phyloP scores from a whole-genome alignment of 371 early-diverging fungal species.

The Parasitella parasitica region DNA sequence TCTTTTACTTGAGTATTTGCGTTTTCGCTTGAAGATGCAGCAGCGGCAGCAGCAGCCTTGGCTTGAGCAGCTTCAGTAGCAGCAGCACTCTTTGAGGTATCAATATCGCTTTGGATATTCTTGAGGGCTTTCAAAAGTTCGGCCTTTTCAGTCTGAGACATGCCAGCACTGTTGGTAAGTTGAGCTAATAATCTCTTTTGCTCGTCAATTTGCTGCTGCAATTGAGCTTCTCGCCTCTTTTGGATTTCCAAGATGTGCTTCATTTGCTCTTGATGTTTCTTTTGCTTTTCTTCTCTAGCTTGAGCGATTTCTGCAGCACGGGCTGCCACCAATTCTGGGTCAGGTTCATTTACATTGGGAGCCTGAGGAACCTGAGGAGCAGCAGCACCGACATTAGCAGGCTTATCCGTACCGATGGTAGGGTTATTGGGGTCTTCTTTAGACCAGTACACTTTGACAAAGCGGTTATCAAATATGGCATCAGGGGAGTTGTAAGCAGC shows the following conservation, averaged over 20 bases:
- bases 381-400: not conserved
- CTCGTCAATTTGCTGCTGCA: constrained; percentile 62
- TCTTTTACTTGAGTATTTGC: constrained; percentile 3
- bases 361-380: constrained; percentile 9
- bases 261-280: constrained; percentile 54
- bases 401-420: not conserved
- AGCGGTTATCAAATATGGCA: constrained; percentile 85
- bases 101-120: constrained; percentile 34
- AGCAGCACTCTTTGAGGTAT: constrained; percentile 22
- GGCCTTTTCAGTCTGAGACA: constrained; percentile 53
- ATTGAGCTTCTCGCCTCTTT: constrained; percentile 56
- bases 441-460: constrained; percentile 83
- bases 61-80: not conserved
- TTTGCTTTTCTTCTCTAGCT: constrained; percentile 37
- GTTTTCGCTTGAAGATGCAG: not conserved
- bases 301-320: constrained; percentile 47
- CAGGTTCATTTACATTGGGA: constrained; percentile 34
- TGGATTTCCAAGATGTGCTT: constrained; percentile 58
- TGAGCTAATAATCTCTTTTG: constrained; percentile 62
- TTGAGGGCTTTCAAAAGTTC: constrained; percentile 49
- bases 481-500: constrained; percentile 78
- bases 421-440: constrained; percentile 31
- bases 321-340: constrained; percentile 46
- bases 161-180: constrained; percentile 47
- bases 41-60: not conserved